Evolutionary conservation across 176 grass and related monocot genomes (phyloP).

Genomic region (Eragrostis curvula): DNA sequence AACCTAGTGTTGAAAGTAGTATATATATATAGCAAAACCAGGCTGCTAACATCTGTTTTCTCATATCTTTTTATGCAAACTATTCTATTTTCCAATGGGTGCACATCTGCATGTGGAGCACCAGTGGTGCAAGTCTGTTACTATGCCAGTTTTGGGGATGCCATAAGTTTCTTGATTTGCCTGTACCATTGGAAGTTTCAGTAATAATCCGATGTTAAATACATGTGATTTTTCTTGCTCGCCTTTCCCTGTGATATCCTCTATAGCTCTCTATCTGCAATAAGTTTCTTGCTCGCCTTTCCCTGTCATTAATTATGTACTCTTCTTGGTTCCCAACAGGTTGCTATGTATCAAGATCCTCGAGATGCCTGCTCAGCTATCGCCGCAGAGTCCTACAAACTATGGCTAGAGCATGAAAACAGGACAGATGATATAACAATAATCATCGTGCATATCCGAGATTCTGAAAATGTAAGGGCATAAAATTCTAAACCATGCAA

Average conservation of each 20-base stretch:
- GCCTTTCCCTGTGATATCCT: constrained; percentile 8
- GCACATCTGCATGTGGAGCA: constrained; percentile 19
- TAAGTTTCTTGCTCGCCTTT: constrained; percentile 36
- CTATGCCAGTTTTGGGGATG: not conserved
- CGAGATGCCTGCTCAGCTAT: constrained; percentile 92
- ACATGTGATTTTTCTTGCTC: constrained; percentile 30
- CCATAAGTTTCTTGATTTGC: constrained; percentile 11
- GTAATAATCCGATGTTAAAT: constrained; percentile 5
- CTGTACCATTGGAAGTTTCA: not conserved
- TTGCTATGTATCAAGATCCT: constrained; percentile 77
- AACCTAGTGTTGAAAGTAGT: constrained; percentile 1
- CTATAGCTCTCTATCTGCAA: not conserved
- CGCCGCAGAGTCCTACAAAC: constrained; percentile 80
- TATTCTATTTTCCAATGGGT: not conserved
- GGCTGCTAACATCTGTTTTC: constrained; percentile 42
- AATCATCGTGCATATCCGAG: constrained; percentile 91
- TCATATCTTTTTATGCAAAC: constrained; percentile 25
- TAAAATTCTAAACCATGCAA: constrained; percentile 22
- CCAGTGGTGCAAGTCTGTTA: not conserved
- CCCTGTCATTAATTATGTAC: not conserved
- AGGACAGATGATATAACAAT: constrained; percentile 98
- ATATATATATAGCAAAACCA: constrained; percentile 15
- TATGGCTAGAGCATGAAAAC: constrained; percentile 92
- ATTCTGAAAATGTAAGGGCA: constrained; percentile 64
- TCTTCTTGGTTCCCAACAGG: constrained; percentile 57